Evolutionary conservation across 2,329 filamentous ascomycete genomes (phyloP).

Genomic region (Diaporthe sp.): DNA sequence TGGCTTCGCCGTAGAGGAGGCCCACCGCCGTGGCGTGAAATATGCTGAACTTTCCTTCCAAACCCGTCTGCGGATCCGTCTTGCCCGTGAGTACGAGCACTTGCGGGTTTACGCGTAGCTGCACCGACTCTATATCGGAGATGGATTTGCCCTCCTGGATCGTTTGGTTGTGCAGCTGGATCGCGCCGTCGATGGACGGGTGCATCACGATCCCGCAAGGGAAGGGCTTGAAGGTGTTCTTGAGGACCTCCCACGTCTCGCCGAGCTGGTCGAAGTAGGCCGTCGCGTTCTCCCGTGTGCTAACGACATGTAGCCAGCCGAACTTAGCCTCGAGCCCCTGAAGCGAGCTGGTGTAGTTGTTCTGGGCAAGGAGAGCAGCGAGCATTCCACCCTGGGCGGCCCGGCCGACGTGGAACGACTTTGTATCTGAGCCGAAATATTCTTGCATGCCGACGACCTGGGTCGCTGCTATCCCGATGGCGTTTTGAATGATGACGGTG

Average conservation of each 20-base stretch:
- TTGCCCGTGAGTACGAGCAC: constrained; percentile 67
- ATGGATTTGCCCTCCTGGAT: constrained; percentile 46
- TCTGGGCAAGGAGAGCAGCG: constrained; percentile 52
- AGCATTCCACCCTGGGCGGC: constrained; percentile 65
- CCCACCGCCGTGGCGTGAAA: constrained; percentile 66
- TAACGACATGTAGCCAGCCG: constrained; percentile 66
- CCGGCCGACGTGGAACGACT: constrained; percentile 66
- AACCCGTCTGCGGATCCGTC: constrained; percentile 58
- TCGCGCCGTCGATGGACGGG: constrained; percentile 65
- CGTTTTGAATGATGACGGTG: constrained; percentile 57
- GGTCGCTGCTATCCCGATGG: constrained; percentile 65
- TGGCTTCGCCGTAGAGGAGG: constrained; percentile 62
- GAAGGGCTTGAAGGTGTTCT: constrained; percentile 69
- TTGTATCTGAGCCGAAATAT: constrained; percentile 68
- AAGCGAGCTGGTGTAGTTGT: constrained; percentile 62
- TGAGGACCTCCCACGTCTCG: constrained; percentile 62
- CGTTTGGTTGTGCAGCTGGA: constrained; percentile 55
- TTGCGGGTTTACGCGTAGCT: constrained; percentile 62
- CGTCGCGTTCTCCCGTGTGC: constrained; percentile 46
- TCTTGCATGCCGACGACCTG: constrained; percentile 66
- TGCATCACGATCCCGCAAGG: constrained; percentile 70
- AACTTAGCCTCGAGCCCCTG: constrained; percentile 63
- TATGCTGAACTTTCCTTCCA: constrained; percentile 66
- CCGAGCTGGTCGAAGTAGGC: constrained; percentile 2
- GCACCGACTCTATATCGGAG: constrained; percentile 53